Percentiles rank a stretch among this genome's conserved stretches.
These are phyloP conservation scores for Beta lomatogona DNA, from an alignment of 179 eudicot genomes.

Conservation along the genomic window DNA sequence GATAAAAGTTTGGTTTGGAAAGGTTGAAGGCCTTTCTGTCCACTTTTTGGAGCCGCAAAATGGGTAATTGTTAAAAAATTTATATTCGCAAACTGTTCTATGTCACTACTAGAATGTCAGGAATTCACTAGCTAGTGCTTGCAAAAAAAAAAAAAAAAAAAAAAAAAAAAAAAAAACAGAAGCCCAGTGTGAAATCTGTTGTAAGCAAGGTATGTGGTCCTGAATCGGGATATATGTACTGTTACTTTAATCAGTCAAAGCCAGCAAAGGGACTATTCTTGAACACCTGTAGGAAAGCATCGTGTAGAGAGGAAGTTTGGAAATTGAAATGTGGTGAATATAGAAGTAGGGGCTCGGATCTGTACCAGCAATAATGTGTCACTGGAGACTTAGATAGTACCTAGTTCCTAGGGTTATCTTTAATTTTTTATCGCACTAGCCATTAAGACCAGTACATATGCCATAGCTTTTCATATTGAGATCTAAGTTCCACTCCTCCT, in stretches of 20 bases:
- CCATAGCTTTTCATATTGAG: neutral
- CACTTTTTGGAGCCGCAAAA: conserved; percentile 95
- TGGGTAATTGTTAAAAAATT: conserved; percentile 58
- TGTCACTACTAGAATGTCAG: neutral
- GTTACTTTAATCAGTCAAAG: neutral
- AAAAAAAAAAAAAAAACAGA: neutral
- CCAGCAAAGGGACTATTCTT: neutral
- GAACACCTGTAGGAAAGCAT: neutral
- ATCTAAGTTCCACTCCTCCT: neutral
- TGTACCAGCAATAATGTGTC: neutral
- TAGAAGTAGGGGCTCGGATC: neutral
- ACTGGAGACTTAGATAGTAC: no score
- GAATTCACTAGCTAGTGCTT: neutral
- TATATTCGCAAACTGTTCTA: neutral
- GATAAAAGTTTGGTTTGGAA: conserved; percentile 96
- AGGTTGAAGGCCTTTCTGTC: conserved; percentile 94
- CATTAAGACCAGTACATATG: neutral
- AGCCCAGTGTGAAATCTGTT: neutral
- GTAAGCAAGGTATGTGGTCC: neutral
- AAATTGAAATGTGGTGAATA: neutral
- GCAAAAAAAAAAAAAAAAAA: neutral
- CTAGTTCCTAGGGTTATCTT: neutral
- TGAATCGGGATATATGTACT: neutral
- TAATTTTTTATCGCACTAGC: neutral
- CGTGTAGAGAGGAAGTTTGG: neutral